These are phyloP conservation scores for Macadamia integrifolia DNA, from an alignment of 164 flowering plant species.

Conservation along the genomic window DNA sequence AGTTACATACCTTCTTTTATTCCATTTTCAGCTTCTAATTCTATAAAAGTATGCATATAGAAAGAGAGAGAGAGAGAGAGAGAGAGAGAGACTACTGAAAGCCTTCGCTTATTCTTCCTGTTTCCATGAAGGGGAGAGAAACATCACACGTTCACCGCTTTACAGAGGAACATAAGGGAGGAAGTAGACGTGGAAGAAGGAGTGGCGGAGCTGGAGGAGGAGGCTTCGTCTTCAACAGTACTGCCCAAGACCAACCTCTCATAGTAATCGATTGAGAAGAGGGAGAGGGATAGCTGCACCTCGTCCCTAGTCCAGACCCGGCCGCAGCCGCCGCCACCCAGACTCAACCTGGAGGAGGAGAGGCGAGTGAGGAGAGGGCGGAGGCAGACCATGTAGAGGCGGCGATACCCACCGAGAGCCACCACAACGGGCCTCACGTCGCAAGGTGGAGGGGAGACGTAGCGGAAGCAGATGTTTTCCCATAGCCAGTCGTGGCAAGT, in stretches of 20 bases:
- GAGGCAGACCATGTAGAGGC: slow-evolving; percentile 62
- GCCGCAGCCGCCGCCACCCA: not conserved
- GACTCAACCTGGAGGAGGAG: slow-evolving; percentile 7
- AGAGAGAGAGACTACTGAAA: too few species aligned
- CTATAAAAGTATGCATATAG: too few species aligned
- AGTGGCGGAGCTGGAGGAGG: not conserved
- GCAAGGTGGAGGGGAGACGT: slow-evolving; percentile 44
- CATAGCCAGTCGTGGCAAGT: slow-evolving; percentile 69
- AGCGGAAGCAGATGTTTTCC: slow-evolving; percentile 84
- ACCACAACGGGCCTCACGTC: slow-evolving; percentile 42
- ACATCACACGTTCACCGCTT: slow-evolving; percentile 41
- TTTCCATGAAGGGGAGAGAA: too few species aligned
- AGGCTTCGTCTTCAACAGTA: slow-evolving; percentile 12
- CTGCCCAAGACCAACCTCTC: slow-evolving; percentile 52
- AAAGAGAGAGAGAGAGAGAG: too few species aligned
- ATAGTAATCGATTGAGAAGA: slow-evolving; percentile 80
- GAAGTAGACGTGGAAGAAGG: slow-evolving; percentile 17
- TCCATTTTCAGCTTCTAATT: too few species aligned
- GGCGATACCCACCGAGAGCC: slow-evolving; percentile 79
- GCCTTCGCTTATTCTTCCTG: too few species aligned
- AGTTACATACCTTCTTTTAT: too few species aligned
- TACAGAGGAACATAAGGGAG: slow-evolving; percentile 75
- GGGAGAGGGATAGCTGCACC: slow-evolving; percentile 67
- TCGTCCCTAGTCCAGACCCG: slow-evolving; percentile 48
- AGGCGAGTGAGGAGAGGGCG: slow-evolving; percentile 54